Evolutionary conservation across 371 early-diverging fungal genomes (phyloP).

Genomic region (Mucor mucedo): DNA sequence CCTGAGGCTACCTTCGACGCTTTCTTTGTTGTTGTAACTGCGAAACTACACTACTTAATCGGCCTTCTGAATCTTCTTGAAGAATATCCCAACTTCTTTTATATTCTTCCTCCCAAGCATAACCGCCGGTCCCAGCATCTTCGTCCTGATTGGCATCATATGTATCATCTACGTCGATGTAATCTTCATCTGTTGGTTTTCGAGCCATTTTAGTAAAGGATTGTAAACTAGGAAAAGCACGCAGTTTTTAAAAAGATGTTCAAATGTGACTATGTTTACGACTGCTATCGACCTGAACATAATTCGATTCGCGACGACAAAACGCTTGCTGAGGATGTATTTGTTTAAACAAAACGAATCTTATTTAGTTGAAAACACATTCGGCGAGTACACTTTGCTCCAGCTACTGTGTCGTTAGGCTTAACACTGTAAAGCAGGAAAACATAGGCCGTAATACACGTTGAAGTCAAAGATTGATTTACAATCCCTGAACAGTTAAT

Average conservation of each 20-base stretch:
- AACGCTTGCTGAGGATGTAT: too few relatives aligned
- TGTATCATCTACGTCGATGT: conserved; percentile 60
- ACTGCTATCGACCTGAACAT: too few relatives aligned
- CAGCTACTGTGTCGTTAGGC: too few relatives aligned
- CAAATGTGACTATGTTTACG: background rate
- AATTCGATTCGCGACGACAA: too few relatives aligned
- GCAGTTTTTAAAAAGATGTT: background rate
- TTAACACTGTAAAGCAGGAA: too few relatives aligned
- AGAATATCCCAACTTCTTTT: conserved; percentile 95
- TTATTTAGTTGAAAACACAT: too few relatives aligned
- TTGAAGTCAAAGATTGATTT: too few relatives aligned
- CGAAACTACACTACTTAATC: conserved; percentile 77
- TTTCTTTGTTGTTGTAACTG: conserved; percentile 78
- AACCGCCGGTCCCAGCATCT: conserved; percentile 60
- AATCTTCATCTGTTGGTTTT: conserved; percentile 51
- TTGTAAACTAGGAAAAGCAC: too few relatives aligned
- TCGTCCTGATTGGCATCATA: conserved; percentile 51
- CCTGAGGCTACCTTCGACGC: conserved; percentile 60
- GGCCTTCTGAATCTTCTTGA: conserved; percentile 91
- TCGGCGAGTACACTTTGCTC: too few relatives aligned
- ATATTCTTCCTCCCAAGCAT: conserved; percentile 95
- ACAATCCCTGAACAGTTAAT: too few relatives aligned
- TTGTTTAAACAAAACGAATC: too few relatives aligned
- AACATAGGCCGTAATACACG: too few relatives aligned
- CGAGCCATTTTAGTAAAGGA: conserved; percentile 10